These are phyloP conservation scores for Ehretia macrophylla DNA, from an alignment of 257 asterid genomes.

Conservation along the genomic window DNA sequence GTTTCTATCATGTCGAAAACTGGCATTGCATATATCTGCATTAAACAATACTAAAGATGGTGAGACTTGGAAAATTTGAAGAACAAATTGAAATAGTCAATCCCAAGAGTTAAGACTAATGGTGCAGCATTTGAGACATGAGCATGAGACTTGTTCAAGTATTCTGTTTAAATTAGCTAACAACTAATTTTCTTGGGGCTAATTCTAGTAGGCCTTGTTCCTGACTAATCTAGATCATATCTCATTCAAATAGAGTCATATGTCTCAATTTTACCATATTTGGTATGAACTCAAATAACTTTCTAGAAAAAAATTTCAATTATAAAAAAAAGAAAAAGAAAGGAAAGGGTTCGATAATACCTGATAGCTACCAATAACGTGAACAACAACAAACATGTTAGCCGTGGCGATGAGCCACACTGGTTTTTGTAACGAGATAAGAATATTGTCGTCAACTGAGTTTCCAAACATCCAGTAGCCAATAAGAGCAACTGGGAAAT, in stretches of 20 bases:
- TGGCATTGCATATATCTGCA: slow-evolving; percentile 36
- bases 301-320: not conserved
- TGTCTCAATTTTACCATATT: too few relatives aligned
- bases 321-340: not conserved
- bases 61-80: too few relatives aligned
- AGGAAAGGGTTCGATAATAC: not conserved
- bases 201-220: too few relatives aligned
- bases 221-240: too few relatives aligned
- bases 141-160: too few relatives aligned
- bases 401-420: slow-evolving; percentile 13
- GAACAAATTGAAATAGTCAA: too few relatives aligned
- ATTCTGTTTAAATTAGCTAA: too few relatives aligned
- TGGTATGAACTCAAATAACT: not conserved
- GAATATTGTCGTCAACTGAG: not conserved
- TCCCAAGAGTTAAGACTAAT: too few relatives aligned
- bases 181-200: too few relatives aligned
- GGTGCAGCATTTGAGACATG: too few relatives aligned
- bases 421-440: slow-evolving; percentile 1
- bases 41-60: not conserved
- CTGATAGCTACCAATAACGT: slow-evolving; percentile 16
- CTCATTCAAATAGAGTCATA: too few relatives aligned
- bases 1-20: slow-evolving; percentile 52
- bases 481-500: slow-evolving; percentile 9
- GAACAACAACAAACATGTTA: slow-evolving; percentile 11
- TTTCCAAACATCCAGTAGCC: slow-evolving; percentile 11